Evolutionary conservation across 2,329 filamentous ascomycete genomes (phyloP), one percentile per base, ranked within the genome.

Genomic region (Didymella lethalis): DNA sequence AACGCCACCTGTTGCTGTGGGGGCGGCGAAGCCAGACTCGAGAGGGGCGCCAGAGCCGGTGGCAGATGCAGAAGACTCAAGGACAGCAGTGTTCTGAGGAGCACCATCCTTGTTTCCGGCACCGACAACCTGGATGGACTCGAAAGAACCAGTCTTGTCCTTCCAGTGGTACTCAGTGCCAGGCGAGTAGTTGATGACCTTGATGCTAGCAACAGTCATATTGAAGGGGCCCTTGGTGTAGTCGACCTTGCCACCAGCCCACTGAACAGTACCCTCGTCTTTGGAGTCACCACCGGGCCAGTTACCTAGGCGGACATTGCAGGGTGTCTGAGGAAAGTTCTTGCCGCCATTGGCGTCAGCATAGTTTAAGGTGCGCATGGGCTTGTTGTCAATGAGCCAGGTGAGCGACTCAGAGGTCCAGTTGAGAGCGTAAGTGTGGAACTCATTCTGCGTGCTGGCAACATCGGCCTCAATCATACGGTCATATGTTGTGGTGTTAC

Each of bases 261-360:
- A 91, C 54, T 85, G 73, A 57, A 89, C 82, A 25, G 87, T 89
- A 47, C 88, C 88, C n/a, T 82, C 75, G 36, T 80, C 74, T 55
- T 78, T 75, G 4, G 78, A 75, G 52, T 80, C 78, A 65, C 83
- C 84, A 51, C 79, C 81, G 32, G 79, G 78, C 80, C 80, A 82
- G 72, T 77, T 80, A 47, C 80, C 80, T 23, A 82, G 71, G 60
- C 71, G 73, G 25, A 78, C 68, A 41, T 86, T 85, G 87, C 90
- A 90, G 1, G 91, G 91, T 0, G 90, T 93, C 73, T 94, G 91
- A 0, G 91, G 91, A 74, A 86, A 93, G 72, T 85, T 84, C 48
- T 83, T 74, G 12, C 87, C 86, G 65, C 83, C 83, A 46, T 84
- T 79, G 56, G 81, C 77, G 49, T 90, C 86, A 25, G 78, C 79